Evolutionary conservation across 495 filamentous ascomycete genomes (phyloP), one percentile per base, ranked within the genome.

Genomic region (Penicillium macrosclerotiorum): DNA sequence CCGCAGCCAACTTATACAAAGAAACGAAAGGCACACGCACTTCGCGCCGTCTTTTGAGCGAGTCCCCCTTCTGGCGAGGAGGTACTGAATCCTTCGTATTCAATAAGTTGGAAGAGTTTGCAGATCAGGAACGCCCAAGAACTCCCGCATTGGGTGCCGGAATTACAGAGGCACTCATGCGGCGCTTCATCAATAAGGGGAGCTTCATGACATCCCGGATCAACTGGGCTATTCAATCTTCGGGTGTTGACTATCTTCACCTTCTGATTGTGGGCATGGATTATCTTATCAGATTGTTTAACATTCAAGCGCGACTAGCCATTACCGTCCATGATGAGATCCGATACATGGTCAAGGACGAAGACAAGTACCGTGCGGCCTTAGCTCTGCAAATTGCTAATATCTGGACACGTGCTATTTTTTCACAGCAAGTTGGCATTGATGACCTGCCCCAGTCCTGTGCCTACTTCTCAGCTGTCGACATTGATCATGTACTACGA

Each of bases 301-400:
- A 89, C 60, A 76, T 98, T 30, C 59, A 81, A 32, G 89, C 89
- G 7, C 86, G 93, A 2, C 72, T 98, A 16, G 81, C 93, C 8
- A 90, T 98, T 55, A 96, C 92, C 0, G 93, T 98, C 2, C 93
- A 98, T 65, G 93, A 98, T 63, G 93, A 98, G 62, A 97, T 98
- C 52, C 81, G 93, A 26, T 98, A 98, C 50, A 78, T 97, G 0
- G 88, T 95, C 17, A 83, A 82, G 54, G 80, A 91, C 1, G 78
- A 88, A 49, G 88, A 98, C 59, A 89, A 85, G 54, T 97, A 97
- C 63, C 78, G 85, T 34, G 79, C 84, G 18, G 90, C 91, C 12
- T 83, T 97, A 80, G 94, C 93, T 11, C 73, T 98, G 42, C 93
- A 98, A 62, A 75, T 98, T 12, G 81, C 94, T 38, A 98, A 98